phyloP scores from a whole-genome alignment of 331 rosid genomes.

The Malus hybrid region DNA sequence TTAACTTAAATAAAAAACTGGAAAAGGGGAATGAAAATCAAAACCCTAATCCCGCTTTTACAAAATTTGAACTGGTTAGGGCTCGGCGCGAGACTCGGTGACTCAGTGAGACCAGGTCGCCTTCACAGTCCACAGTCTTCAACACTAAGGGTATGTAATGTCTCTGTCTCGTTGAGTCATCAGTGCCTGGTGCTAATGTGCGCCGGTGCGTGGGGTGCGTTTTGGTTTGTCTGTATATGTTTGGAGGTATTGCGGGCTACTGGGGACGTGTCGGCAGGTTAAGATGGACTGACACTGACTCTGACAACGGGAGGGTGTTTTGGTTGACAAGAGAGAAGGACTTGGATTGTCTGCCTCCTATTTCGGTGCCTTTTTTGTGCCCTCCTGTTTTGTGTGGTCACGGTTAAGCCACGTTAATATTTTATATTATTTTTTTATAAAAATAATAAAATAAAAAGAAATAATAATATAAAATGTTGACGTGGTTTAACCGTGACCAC shows the following conservation, averaged over 20 bases:
- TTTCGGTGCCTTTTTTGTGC: too few relatives aligned
- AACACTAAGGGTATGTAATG: background rate
- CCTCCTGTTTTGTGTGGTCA: too few relatives aligned
- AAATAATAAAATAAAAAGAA: too few relatives aligned
- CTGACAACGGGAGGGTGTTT: background rate
- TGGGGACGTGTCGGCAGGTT: background rate
- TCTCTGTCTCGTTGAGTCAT: background rate
- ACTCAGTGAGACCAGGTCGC: background rate
- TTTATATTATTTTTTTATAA: too few relatives aligned
- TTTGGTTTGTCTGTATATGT: background rate
- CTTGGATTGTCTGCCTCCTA: too few relatives aligned
- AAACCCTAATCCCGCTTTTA: conserved; percentile 10
- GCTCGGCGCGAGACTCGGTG: background rate
- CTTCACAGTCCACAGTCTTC: background rate
- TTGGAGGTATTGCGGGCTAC: background rate
- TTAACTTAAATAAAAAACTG: background rate
- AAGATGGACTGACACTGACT: background rate
- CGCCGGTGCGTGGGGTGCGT: background rate
- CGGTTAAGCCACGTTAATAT: too few relatives aligned
- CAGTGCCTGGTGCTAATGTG: background rate
- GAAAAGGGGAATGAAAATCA: background rate
- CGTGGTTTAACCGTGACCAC: too few relatives aligned
- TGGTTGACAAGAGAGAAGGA: background rate
- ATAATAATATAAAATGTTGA: too few relatives aligned
- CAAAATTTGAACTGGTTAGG: background rate